Evolutionary conservation across 768 basidiomycete species (phyloP).

Genomic region (Cyathus striatus): DNA sequence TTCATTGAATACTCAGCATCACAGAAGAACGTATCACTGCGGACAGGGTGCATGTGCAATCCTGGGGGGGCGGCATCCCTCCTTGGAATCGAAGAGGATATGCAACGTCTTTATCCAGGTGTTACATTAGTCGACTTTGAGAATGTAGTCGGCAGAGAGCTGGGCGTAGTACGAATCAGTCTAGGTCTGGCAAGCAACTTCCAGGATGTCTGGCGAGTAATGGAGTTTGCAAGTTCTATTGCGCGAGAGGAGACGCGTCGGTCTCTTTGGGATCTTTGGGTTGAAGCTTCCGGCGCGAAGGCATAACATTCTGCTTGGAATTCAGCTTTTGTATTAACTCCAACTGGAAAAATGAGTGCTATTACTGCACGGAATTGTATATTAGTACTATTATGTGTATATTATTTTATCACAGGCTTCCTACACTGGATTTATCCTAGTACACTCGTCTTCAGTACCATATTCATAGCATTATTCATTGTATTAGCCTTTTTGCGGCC

Average conservation of each 20-base stretch:
- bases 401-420: too few relatives aligned
- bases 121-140: slow-evolving; percentile 62
- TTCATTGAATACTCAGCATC: slow-evolving; percentile 72
- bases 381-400: too few relatives aligned
- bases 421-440: too few relatives aligned
- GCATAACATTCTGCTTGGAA: background rate
- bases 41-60: slow-evolving; percentile 87
- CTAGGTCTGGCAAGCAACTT: slow-evolving; percentile 78
- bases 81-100: slow-evolving; percentile 59
- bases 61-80: slow-evolving; percentile 76
- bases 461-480: too few relatives aligned
- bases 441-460: too few relatives aligned
- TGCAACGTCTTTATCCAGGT: slow-evolving; percentile 55
- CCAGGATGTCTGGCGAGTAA: slow-evolving; percentile 62
- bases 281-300: slow-evolving; percentile 7
- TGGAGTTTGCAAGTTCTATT: slow-evolving; percentile 43
- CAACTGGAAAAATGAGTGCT: too few relatives aligned
- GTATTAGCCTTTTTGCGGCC: too few relatives aligned
- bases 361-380: too few relatives aligned
- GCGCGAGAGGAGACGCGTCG: slow-evolving; percentile 30
- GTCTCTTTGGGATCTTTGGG: slow-evolving; percentile 36
- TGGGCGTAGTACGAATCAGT: slow-evolving; percentile 74
- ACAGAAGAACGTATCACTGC: slow-evolving; percentile 60
- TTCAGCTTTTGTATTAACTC: too few relatives aligned
- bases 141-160: slow-evolving; percentile 52